phyloP scores from a whole-genome alignment of 176 grass and related monocot genomes.

The Poa pratensis region DNA sequence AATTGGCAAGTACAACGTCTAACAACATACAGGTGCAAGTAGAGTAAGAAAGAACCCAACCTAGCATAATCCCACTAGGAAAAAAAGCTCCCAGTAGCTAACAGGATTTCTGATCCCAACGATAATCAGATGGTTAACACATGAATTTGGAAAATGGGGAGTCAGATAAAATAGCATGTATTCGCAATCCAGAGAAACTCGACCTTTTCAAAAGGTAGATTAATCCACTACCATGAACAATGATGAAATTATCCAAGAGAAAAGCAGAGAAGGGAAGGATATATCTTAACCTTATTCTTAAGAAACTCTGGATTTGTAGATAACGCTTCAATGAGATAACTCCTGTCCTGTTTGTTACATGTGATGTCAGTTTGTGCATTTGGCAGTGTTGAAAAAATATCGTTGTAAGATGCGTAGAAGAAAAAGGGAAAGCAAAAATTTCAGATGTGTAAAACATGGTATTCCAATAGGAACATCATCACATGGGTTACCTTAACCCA shows the following conservation, averaged over 20 bases:
- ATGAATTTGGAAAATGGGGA: conserved; percentile 4
- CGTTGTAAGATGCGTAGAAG: not conserved
- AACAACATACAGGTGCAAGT: not conserved
- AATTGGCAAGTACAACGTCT: not conserved
- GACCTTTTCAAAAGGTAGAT: not conserved
- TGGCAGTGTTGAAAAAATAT: conserved; percentile 5
- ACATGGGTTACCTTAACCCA: conserved; percentile 70
- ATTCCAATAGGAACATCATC: conserved; percentile 26
- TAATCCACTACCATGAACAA: not conserved
- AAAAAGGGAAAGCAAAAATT: conserved; percentile 6
- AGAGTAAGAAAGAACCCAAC: not conserved
- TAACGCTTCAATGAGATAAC: conserved; percentile 65
- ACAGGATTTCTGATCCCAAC: not conserved
- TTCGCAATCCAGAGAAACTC: not conserved
- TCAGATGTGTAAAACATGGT: conserved; percentile 13
- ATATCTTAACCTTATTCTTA: conserved; percentile 66
- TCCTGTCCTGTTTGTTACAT: conserved; percentile 54
- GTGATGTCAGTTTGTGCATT: conserved; percentile 11
- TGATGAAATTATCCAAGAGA: not conserved
- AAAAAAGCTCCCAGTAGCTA: not conserved
- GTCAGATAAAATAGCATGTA: not conserved
- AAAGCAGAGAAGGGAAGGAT: not conserved
- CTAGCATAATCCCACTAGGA: not conserved
- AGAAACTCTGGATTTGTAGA: conserved; percentile 81
- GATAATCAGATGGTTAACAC: not conserved